Conservation (phyloP, 2,329 filamentous ascomycete species). For the Ophiostoma novo-ulmi region DNA sequence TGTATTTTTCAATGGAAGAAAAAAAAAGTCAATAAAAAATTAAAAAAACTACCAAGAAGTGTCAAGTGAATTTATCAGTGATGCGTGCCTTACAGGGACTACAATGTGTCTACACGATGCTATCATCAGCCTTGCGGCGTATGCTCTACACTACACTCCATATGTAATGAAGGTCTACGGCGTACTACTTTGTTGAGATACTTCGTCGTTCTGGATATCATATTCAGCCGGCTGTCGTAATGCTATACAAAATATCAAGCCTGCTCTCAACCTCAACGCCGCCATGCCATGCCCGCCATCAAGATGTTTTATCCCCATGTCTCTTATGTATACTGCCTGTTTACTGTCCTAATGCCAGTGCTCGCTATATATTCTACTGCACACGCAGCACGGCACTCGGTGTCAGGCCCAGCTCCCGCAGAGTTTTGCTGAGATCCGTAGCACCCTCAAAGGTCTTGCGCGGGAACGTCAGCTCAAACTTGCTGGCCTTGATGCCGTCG, state of each 20-base stretch:
- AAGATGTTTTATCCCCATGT: background rate
- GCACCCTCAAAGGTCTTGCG: conserved; percentile 68
- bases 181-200: too few species aligned
- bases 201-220: background rate
- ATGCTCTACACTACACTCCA: too few species aligned
- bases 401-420: conserved; percentile 86
- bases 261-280: background rate
- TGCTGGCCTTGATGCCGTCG: conserved; percentile 62
- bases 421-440: conserved; percentile 76
- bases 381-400: conserved; percentile 73
- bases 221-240: background rate
- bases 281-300: background rate
- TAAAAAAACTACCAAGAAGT: conserved; percentile 15
- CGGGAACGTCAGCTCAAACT: conserved; percentile 83
- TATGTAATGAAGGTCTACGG: too few species aligned
- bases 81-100: too few species aligned
- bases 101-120: too few species aligned
- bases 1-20: conserved; percentile 24
- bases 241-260: background rate
- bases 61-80: too few species aligned
- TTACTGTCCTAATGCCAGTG: too few species aligned
- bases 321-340: too few species aligned
- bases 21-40: conserved; percentile 22
- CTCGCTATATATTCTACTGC: conserved; percentile 17
- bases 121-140: too few species aligned